Evolutionary conservation across 768 basidiomycete genomes (phyloP), one percentile per base, ranked within the genome.

Genomic region (Suillus clintonianus): DNA sequence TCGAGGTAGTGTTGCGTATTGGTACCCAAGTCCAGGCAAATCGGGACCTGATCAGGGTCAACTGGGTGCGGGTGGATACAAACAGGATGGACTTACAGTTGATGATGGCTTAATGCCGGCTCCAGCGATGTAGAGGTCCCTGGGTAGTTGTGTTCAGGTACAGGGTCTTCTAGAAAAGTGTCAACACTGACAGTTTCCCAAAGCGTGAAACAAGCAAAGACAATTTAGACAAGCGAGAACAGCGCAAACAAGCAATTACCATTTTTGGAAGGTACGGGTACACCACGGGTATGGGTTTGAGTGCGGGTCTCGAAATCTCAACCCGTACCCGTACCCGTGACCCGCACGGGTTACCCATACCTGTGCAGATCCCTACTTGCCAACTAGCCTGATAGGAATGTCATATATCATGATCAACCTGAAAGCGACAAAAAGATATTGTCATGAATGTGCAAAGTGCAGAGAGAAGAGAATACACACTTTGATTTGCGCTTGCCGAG

Each of bases 321-420:
- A n/a, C n/a, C n/a, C n/a, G n/a, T n/a, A n/a, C n/a, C n/a, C n/a
- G n/a, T n/a, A n/a, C n/a, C n/a, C n/a, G n/a, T n/a, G n/a, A n/a
- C n/a, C n/a, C n/a, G n/a, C n/a, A n/a, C n/a, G n/a, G n/a, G n/a
- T n/a, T n/a, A n/a, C n/a, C n/a, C n/a, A n/a, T n/a, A n/a, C n/a
- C n/a, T n/a, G n/a, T n/a, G n/a, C n/a, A n/a, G n/a, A n/a, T n/a
- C n/a, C n/a, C n/a, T n/a, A n/a, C n/a, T n/a, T n/a, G n/a, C n/a
- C n/a, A n/a, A n/a, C 77, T 58, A 92, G 77, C 56, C 82, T 82
- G 54, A 97, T 80, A 74, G 89, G 88, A 76, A 89, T 89, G 77
- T 98, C 96, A 78, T 93, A 98, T 77, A 98, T 97, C 51, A 95
- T 96, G 79, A 97, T 89, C 73, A 98, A 77, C 77, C 95, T 97